Base-by-base conservation (phyloP, 2,329 filamentous ascomycete species). In the Trichophyton benhamiae region DNA sequence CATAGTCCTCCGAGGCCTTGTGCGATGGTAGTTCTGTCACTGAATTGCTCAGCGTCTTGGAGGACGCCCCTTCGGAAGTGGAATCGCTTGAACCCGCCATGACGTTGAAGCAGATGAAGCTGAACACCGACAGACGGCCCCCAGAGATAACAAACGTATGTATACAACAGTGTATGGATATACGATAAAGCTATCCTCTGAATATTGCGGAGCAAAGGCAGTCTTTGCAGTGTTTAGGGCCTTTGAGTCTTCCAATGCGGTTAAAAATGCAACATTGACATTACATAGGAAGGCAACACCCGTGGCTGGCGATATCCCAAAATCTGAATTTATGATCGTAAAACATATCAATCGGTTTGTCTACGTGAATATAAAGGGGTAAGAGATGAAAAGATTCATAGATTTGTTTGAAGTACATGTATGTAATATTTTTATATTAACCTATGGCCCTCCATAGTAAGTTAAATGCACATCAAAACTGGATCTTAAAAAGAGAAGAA, bases 381-480 rank as follows among this genome's bases (percentile, higher is more conserved):
- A 7, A 30, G 27, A 30, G 27, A 30, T 30, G 27, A 30, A 30
- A 2, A 30, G 6, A 30, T 30, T 30, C 6, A 17, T 6, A 20
- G 7, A 3, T 5, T 20, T 20, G n/a, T 44, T 44, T 27, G 25
- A 52, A 36, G 5, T 33, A 30, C 52, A 8, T 33, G 11, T 55
- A 55, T 55, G 49, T 36, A 55, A 36, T 55, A 38, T 38, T 53
- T 55, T 55, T 55, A 55, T 55, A 55, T 55, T 55, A 55, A 55
- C 52, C 52, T 55, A 55, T 55, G 52, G 15, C 15, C 52, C 27
- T 55, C 52, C 52, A 55, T 55, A 55, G 27, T 55, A 55, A 55
- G 27, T 33, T 55, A 55, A 55, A 38, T 55, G 52, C 52, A 33
- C 13, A 36, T 55, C 53, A 61, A 48, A 30, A 52, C 11, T 11